phyloP scores from a whole-genome alignment of 768 basidiomycete species.

The Mycena haematopus region DNA sequence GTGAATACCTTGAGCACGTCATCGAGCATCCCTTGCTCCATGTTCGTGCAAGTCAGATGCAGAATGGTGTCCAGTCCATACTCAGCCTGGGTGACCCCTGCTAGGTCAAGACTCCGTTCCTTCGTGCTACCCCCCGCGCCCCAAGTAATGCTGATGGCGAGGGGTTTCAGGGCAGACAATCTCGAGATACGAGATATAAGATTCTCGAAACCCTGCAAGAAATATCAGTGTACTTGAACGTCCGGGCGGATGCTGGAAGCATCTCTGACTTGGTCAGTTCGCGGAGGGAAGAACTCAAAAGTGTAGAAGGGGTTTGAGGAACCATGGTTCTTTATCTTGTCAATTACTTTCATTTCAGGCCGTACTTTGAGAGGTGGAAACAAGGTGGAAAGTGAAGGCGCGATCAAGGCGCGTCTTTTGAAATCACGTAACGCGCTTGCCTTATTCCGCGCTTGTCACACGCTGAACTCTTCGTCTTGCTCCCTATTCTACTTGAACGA shows the following conservation, averaged over 20 bases:
- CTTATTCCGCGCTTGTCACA: not conserved
- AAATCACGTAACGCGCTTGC: no score
- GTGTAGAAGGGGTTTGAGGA: slow-evolving; percentile 78
- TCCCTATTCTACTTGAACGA: no score
- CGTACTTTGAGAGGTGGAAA: no score
- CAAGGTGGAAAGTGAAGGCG: slow-evolving; percentile 5
- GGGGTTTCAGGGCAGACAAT: slow-evolving; percentile 74
- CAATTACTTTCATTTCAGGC: slow-evolving; percentile 71
- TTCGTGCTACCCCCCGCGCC: slow-evolving; percentile 95
- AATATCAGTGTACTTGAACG: slow-evolving; percentile 17
- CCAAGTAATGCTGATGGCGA: slow-evolving; percentile 95
- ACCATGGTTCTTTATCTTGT: slow-evolving; percentile 61
- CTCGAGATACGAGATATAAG: slow-evolving; percentile 87
- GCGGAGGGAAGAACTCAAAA: slow-evolving; percentile 97
- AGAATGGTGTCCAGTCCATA: slow-evolving; percentile 86
- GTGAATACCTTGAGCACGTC: slow-evolving; percentile 75
- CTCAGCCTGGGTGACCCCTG: slow-evolving; percentile 73
- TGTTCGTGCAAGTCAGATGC: slow-evolving; percentile 97
- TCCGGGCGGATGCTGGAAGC: not conserved
- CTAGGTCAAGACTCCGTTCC: slow-evolving; percentile 87
- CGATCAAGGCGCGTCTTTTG: slow-evolving; percentile 10
- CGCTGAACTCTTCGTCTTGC: no score
- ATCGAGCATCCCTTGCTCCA: slow-evolving; percentile 88
- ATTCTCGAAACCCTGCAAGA: slow-evolving; percentile 84
- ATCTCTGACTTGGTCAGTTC: slow-evolving; percentile 78